Evolutionary conservation across 139 green algal genomes (phyloP), one percentile per base, ranked within the genome.

Genomic region (Nannochloris sp.): DNA sequence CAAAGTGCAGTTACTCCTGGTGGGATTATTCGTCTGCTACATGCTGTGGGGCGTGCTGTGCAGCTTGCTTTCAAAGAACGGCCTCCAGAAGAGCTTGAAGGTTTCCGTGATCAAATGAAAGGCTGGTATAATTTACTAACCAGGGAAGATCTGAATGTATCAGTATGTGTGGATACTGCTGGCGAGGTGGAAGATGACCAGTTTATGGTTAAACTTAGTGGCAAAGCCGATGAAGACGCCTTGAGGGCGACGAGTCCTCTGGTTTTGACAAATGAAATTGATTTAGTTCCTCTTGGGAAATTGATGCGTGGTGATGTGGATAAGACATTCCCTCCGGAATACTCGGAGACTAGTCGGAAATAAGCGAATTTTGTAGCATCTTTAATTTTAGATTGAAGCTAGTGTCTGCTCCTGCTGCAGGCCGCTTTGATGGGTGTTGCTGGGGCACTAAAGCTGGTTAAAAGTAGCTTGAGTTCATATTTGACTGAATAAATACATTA

Each of bases 131-230:
- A 65, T 48, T 75, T 84, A 60, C 59, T 89, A 27, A 78, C 71
- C 19, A 59, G 75, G 2, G 82, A 83, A 30, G 67, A 64, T 39
- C 61, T 90, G 48, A 81, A 90, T 58, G 34, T 83, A 36, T 74
- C 79, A n/a, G 35, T 83, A 39, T 89, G 71, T 48, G 10, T 88
- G 27, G 62, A 75, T 15, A 71, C 63, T 5, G 30, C 29, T 8
- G 70, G 65, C 1, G 56, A 55, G 19, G 56, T 81, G 25, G 45
- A 61, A 36, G 53, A 66, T 46, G 56, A 48, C 6, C 23, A 62
- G 9, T 65, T 77, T 55, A 32, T 83, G 34, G 14, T 75, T n/a
- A 55, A 39, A 19, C 27, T 83, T 19, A 44, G 38, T 24, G 74
- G 77, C 9, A 55, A 29, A 2, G 65, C 58, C 1, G 77, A 83